phyloP scores from a whole-genome alignment of 805 yeast genomes.

The Candida silvatica region DNA sequence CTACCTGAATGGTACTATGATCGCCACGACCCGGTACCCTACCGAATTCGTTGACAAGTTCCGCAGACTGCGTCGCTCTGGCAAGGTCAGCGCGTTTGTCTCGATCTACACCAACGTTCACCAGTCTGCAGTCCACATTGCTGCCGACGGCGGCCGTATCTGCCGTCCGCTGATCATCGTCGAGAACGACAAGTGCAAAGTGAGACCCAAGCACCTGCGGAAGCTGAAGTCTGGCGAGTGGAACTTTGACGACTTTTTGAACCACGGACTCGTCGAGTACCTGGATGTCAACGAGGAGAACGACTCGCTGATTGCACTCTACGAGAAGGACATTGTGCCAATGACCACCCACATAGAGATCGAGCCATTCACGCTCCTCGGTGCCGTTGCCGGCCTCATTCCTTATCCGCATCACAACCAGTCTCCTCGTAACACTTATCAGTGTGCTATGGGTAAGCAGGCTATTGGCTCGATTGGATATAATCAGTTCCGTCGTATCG shows the following conservation, averaged over 20 bases:
- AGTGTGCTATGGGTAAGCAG: conserved; percentile 97
- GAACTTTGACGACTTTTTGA: conserved; percentile 87
- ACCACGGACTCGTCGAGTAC: conserved; percentile 84
- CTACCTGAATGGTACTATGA: conserved; percentile 86
- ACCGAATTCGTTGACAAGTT: conserved; percentile 71
- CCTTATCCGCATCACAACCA: conserved; percentile 92
- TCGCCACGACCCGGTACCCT: conserved; percentile 86
- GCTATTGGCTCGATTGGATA: conserved; percentile 99
- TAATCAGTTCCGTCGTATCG: conserved; percentile 93
- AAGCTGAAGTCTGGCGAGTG: conserved; percentile 59
- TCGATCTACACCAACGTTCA: conserved; percentile 86
- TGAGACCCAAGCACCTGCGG: conserved; percentile 60
- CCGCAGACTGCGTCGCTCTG: conserved; percentile 73
- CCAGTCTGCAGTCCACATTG: conserved; percentile 91
- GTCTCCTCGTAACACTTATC: conserved; percentile 87
- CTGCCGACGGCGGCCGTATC: conserved; percentile 98
- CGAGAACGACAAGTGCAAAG: conserved; percentile 60
- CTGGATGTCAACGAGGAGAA: conserved; percentile 96
- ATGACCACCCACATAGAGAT: conserved; percentile 85
- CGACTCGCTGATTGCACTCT: conserved; percentile 85
- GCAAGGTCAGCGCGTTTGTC: conserved; percentile 82
- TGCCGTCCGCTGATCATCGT: conserved; percentile 95
- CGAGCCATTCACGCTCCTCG: conserved; percentile 87
- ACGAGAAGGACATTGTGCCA: conserved; percentile 54
- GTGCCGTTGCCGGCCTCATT: conserved; percentile 89